Conservation (phyloP, 225 moss, liverwort and hornwort species). For the Sphagnum contortum region DNA sequence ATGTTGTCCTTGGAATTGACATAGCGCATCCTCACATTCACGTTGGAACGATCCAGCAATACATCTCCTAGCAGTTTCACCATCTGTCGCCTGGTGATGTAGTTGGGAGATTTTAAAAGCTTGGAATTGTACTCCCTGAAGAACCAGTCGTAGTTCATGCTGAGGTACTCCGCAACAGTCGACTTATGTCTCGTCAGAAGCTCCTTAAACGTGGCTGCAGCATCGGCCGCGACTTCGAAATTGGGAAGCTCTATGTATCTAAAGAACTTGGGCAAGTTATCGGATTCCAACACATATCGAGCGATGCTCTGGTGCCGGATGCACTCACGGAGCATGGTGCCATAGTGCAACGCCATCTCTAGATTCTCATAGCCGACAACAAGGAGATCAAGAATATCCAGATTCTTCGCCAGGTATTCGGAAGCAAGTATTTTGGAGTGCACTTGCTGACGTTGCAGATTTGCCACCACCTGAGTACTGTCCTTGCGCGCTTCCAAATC, state of each 20-base stretch:
- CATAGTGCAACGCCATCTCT: slow-evolving; percentile 52
- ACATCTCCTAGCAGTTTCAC: slow-evolving; percentile 54
- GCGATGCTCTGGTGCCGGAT: slow-evolving; percentile 54
- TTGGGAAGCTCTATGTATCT: slow-evolving; percentile 48
- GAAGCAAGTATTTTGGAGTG: slow-evolving; percentile 40
- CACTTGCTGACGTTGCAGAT: slow-evolving; percentile 52
- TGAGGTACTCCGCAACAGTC: slow-evolving; percentile 47
- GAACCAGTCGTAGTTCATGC: slow-evolving; percentile 34
- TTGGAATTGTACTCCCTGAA: slow-evolving; percentile 4
- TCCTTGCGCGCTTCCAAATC: slow-evolving; percentile 59
- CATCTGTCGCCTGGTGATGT: slow-evolving; percentile 2
- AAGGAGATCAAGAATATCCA: slow-evolving; percentile 34
- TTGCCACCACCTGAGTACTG: slow-evolving; percentile 49
- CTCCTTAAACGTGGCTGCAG: slow-evolving; percentile 54
- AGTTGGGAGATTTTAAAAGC: slow-evolving; percentile 4
- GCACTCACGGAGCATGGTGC: slow-evolving; percentile 56
- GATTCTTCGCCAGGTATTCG: slow-evolving; percentile 51
- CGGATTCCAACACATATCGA: slow-evolving; percentile 49
- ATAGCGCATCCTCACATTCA: slow-evolving; percentile 40
- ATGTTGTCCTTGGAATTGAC: slow-evolving; percentile 52
- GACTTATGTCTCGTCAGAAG: slow-evolving; percentile 58
- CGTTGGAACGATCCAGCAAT: slow-evolving; percentile 50
- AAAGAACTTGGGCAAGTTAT: slow-evolving; percentile 27
- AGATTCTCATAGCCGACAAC: slow-evolving; percentile 41
- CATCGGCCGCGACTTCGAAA: slow-evolving; percentile 55